Percentiles rank a stretch among this genome's conserved stretches.
Evolutionary conservation across 768 basidiomycete genomes (phyloP).

Genomic region (Rickenella mellea): DNA sequence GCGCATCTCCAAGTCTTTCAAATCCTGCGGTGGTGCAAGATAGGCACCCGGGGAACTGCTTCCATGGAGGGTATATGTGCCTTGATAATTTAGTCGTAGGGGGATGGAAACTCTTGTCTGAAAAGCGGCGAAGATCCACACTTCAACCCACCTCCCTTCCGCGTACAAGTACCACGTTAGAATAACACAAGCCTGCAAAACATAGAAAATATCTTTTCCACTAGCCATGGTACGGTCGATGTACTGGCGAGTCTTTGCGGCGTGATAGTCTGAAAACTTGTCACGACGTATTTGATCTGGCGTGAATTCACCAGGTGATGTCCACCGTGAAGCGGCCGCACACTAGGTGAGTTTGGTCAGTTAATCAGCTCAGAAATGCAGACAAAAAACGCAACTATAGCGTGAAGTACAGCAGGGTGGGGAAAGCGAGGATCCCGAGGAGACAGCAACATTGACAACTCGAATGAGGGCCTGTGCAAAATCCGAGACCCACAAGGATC

Average conservation of each 20-base stretch:
- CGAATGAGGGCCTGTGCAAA: conserved; percentile 71
- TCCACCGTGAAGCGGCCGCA: conserved; percentile 77
- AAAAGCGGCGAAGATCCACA: conserved; percentile 85
- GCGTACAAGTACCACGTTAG: conserved; percentile 90
- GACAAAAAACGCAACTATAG: conserved; percentile 50
- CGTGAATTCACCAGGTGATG: conserved; percentile 54
- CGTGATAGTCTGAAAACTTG: conserved; percentile 81
- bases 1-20: conserved; percentile 66
- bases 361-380: conserved; percentile 3
- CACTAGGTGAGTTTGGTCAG: conserved; percentile 38
- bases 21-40: conserved; percentile 68
- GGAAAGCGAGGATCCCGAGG: conserved; percentile 80
- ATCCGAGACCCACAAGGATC: conserved; percentile 84
- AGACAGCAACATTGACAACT: conserved; percentile 69
- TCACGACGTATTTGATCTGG: conserved; percentile 75
- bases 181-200: conserved; percentile 79
- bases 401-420: conserved; percentile 83
- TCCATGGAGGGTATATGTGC: conserved; percentile 65
- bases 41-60: conserved; percentile 69
- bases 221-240: conserved; percentile 88
- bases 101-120: conserved; percentile 77
- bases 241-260: conserved; percentile 77
- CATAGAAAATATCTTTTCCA: conserved; percentile 77
- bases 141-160: conserved; percentile 78
- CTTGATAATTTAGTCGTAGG: conserved; percentile 76